Percentiles rank a stretch among this genome's conserved stretches.
phyloP scores from a whole-genome alignment of 2,329 filamentous ascomycete species.

The Calonectria leucothoes region DNA sequence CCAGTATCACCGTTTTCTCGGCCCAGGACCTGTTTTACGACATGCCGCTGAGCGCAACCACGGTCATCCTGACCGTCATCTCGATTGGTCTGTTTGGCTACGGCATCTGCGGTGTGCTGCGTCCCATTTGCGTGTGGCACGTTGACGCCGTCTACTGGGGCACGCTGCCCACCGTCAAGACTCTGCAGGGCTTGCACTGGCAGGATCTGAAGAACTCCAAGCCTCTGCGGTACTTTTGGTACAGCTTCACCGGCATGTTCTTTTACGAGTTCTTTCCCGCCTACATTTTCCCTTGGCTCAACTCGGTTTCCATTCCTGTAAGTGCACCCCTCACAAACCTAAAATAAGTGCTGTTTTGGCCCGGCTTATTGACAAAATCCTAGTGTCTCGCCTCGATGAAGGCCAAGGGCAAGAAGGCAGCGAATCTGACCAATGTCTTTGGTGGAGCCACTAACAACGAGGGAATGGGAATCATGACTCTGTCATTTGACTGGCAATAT shows the following conservation, averaged over 20 bases:
- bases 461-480: slow-evolving; percentile 59
- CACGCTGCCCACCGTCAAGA: slow-evolving; percentile 63
- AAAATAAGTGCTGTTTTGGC: too few relatives aligned
- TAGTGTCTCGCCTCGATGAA: slow-evolving; percentile 64
- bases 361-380: not conserved
- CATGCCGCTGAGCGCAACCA: slow-evolving; percentile 56
- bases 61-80: slow-evolving; percentile 61
- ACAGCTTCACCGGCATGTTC: slow-evolving; percentile 59
- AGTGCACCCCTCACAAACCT: not conserved
- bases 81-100: slow-evolving; percentile 68
- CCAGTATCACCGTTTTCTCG: slow-evolving; percentile 56
- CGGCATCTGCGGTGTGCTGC: slow-evolving; percentile 63
- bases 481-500: slow-evolving; percentile 68
- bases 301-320: slow-evolving; percentile 62
- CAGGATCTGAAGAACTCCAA: slow-evolving; percentile 61
- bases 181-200: slow-evolving; percentile 66
- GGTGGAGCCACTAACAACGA: slow-evolving; percentile 65
- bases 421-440: slow-evolving; percentile 59
- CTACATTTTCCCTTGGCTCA: slow-evolving; percentile 67
- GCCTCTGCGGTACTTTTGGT: slow-evolving; percentile 65
- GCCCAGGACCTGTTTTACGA: slow-evolving; percentile 65
- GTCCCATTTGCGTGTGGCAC: slow-evolving; percentile 66
- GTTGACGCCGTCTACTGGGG: slow-evolving; percentile 68
- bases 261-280: slow-evolving; percentile 65
- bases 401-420: slow-evolving; percentile 57